Evolutionary conservation across 2,329 filamentous ascomycete species (phyloP), one percentile per base, ranked within the genome.

Genomic region (Cryphonectria japonica): DNA sequence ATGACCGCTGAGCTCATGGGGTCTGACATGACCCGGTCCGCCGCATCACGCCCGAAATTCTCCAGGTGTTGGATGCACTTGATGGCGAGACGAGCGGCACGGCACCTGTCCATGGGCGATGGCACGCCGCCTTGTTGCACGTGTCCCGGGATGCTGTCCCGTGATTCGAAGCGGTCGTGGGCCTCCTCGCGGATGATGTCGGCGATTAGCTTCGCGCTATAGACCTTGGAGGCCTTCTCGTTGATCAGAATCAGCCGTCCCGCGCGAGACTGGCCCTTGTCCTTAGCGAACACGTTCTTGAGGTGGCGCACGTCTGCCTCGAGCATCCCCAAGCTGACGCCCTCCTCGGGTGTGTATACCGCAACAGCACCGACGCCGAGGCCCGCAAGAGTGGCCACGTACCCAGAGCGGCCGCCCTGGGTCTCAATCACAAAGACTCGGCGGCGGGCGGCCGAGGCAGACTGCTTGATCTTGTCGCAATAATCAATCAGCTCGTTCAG

Each of bases 361-460:
- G 95, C 95, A 19, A 93, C 87, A 11, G 96, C 96, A 69, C 96
- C 96, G 22, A 98, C 94, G n/a, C 92, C 90, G 19, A 99, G 89
- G 66, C 95, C 96, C 19, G 93, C 94, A 69, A 98, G 88, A 0
- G 94, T 97, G 39, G 95, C 95, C 72, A 98, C 89, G 81, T 98
- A 99, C 29, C 96, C 96, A 5, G 93, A 98, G 70, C 93, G 91
- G 50, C 96, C 96, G 77, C 96, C 96, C 83, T 99, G 96, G 0
- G 96, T 98, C 83, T 99, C 96, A 69, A 99, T 95, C 68, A 99
- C 95, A 82, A 99, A 99, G 69, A 98, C 95, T 73, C 96, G 91
- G 61, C 96, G 91, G 71, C 96, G 92, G 1, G 94, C 97, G 1
- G 96, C 95, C 1, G 95, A 98, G 0, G 96, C 96, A 1, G 95